Evolutionary conservation across 768 basidiomycete genomes (phyloP), one percentile per base, ranked within the genome.

Genomic region (Tylopilus plumbeoviolaceoides): DNA sequence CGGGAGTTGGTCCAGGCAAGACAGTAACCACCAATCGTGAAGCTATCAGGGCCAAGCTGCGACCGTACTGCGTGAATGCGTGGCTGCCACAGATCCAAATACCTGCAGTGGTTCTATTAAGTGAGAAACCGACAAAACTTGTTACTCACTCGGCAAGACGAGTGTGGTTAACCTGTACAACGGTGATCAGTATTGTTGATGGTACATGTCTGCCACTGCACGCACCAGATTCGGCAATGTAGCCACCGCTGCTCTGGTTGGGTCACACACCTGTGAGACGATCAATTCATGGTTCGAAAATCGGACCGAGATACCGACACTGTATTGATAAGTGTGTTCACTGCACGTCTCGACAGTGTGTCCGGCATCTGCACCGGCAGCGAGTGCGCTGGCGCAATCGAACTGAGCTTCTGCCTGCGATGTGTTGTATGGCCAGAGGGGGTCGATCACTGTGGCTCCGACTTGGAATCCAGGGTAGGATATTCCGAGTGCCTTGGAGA

Each of bases 81-180:
- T 3, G 78, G 79, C 59, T 78, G 78, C 78, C 79, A 81, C 40
- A 79, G 66, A 59, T 81, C 78, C n/a, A 80, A 70, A 59, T 75
- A 79, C 58, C 79, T 80, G 42, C 41, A 41, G 47, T 5, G 50
- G 15, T 4, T 15, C 47, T 10, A 42, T 51, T 20, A 21, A 43
- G 11, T 2, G 7, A 7, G 27, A 21, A 17, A 47, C 10, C 7
- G 47, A 14, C 10, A 48, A 20, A 11, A 38, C 10, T 25, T n/a
- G 33, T 5, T 15, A 59, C 73, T 40, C 57, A 80, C 76, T 72
- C 62, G 40, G 75, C 77, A 9, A 79, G 62, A 50, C 78, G 73
- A 12, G 77, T 81, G 53, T 80, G 78, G 58, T 80, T 80, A 33
- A 80, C 77, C 79, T 79, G 46, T 7, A 11, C 33, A 38, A 44